Evolutionary conservation across 2,329 filamentous ascomycete genomes (phyloP), one percentile per base, ranked within the genome.

Genomic region (Rhinocladiella mackenziei): DNA sequence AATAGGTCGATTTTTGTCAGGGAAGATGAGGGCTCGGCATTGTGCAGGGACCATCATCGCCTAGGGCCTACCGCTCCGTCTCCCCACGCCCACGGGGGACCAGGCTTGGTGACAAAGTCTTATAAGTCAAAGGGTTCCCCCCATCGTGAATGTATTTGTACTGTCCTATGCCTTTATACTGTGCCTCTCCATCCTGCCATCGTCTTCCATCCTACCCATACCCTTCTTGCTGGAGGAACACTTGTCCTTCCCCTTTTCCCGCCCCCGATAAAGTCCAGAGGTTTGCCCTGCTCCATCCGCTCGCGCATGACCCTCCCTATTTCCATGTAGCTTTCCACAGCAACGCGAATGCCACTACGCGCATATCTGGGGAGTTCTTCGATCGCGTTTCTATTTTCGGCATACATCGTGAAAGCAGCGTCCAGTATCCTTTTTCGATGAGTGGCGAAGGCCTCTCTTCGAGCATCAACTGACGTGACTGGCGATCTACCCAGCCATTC

Each of bases 261-360:
- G 26, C 55, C 46, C 10, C 55, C 53, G 6, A 43, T 45, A 34
- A 57, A 57, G n/a, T 56, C 51, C 22, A 56, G 39, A 20, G 50
- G 46, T 39, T 43, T 18, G 20, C 48, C 48, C 10, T 45, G 32
- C 8, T 46, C 34, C 25, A 55, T 52, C 15, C 51, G 47, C n/a
- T 50, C 35, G 9, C 45, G 48, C 39, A 58, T 32, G 6, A 60
- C 69, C 76, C 80, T 65, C 10, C 81, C 83, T 59, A 87, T 87
- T 60, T 85, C 81, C 77, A 87, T 83, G 58, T 87, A 86, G 52
- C 81, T 85, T 62, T 86, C 82, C 0, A 86, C 80, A 1, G 81
- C 82, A 4, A 85, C 81, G 9, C 80, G 70, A 59, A 86, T 78
- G 0, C 81, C 78, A 0, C 76, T 80, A 51, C 78, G 71, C 0